Percentiles rank a stretch among this genome's conserved stretches.
phyloP scores from a whole-genome alignment of 352 stramenopile genomes.

The Salisapilia sapeloensis region DNA sequence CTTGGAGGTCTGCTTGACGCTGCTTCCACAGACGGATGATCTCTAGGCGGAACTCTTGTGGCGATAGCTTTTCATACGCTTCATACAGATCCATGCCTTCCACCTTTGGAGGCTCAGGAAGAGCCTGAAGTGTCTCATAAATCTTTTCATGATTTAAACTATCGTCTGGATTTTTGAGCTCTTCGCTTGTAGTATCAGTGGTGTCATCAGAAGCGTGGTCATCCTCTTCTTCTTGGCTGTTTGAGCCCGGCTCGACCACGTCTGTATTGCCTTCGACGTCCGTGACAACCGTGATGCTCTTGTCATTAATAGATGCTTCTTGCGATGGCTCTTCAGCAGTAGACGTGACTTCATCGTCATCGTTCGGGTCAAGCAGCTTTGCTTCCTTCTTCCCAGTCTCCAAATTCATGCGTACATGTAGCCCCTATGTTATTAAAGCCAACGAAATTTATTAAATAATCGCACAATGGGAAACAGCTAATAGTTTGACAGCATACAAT shows the following conservation, averaged over 20 bases:
- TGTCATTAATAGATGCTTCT: slow-evolving; percentile 9
- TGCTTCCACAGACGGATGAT: slow-evolving; percentile 72
- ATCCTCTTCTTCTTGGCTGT: not conserved
- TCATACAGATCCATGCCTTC: slow-evolving; percentile 68
- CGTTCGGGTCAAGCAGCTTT: slow-evolving; percentile 47
- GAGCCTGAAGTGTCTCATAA: slow-evolving; percentile 56
- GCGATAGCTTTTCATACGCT: slow-evolving; percentile 41
- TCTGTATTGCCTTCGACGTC: slow-evolving; percentile 33
- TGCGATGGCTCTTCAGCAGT: slow-evolving; percentile 13
- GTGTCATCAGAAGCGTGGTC: not conserved
- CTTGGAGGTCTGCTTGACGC: slow-evolving; percentile 62
- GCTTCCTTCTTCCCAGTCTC: slow-evolving; percentile 68
- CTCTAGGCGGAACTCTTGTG: slow-evolving; percentile 47
- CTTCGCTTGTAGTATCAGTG: slow-evolving; percentile 9
- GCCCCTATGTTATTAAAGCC: too few species aligned
- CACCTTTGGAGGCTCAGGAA: slow-evolving; percentile 53
- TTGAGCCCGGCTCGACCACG: slow-evolving; percentile 2
- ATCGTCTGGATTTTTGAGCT: slow-evolving; percentile 30
- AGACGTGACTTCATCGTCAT: slow-evolving; percentile 12
- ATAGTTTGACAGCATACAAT: slow-evolving; percentile 8
- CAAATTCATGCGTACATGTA: slow-evolving; percentile 70
- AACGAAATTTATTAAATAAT: not conserved
- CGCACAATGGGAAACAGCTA: not conserved
- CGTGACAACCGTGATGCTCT: slow-evolving; percentile 33
- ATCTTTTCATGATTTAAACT: slow-evolving; percentile 84